Evolutionary conservation across 257 asterid species (phyloP).

Genomic region (Lavandula angustifolia): DNA sequence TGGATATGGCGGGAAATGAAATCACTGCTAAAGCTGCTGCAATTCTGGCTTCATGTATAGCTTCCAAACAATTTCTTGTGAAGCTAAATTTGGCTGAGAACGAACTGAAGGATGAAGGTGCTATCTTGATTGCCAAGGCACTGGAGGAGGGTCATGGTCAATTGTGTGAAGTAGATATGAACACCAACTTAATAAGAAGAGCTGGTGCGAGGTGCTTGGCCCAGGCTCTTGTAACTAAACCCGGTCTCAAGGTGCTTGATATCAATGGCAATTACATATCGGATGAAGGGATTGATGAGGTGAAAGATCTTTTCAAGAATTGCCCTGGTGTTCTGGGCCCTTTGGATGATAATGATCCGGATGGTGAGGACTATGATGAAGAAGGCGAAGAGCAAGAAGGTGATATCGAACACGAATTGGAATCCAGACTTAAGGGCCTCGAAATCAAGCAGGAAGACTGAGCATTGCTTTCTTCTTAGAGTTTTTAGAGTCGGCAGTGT

Average conservation of each 20-base stretch:
- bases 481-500: conserved; percentile 8
- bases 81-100: conserved; percentile 74
- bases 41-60: conserved; percentile 68
- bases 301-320: conserved; percentile 67
- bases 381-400: conserved; percentile 56
- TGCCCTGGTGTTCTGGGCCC: conserved; percentile 64
- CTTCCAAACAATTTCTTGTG: conserved; percentile 67
- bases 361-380: conserved; percentile 82
- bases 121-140: conserved; percentile 78
- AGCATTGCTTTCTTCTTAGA: conserved; percentile 21
- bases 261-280: conserved; percentile 88
- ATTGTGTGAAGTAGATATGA: conserved; percentile 78
- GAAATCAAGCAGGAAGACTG: conserved; percentile 70
- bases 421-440: conserved; percentile 72
- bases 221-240: conserved; percentile 69
- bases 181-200: conserved; percentile 68
- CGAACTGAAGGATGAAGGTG: conserved; percentile 91
- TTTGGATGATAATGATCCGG: conserved; percentile 93
- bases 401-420: conserved; percentile 62
- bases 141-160: conserved; percentile 81
- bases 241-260: conserved; percentile 59
- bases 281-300: conserved; percentile 93
- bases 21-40: conserved; percentile 79
- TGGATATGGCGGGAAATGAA: conserved; percentile 96
- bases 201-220: conserved; percentile 92